These are phyloP conservation scores for Candida sp. DNA, from an alignment of 1,139 yeast genomes.

Conservation along the genomic window DNA sequence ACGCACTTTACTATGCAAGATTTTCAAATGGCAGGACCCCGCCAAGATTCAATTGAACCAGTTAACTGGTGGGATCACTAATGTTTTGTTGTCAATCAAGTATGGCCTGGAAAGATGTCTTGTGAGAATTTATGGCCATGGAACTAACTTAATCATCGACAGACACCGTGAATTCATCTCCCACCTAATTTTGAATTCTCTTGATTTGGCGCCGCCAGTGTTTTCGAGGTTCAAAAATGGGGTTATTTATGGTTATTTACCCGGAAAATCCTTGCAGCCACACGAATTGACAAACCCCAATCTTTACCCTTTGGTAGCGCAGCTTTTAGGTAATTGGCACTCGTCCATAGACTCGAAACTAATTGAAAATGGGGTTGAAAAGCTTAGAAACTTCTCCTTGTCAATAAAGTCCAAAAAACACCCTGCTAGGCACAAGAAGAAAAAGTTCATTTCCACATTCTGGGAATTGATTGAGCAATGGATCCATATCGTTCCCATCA, in stretches of 20 bases:
- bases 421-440: constrained; percentile 14
- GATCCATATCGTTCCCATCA: constrained; percentile 58
- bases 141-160: constrained; percentile 71
- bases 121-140: constrained; percentile 74
- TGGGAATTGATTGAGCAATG: constrained; percentile 64
- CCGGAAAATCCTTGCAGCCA: constrained; percentile 63
- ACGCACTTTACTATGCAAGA: constrained; percentile 26
- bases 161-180: constrained; percentile 75
- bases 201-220: constrained; percentile 66
- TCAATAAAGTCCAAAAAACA: constrained; percentile 5
- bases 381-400: constrained; percentile 33
- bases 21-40: constrained; percentile 30
- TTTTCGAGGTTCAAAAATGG: constrained; percentile 73
- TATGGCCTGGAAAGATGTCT: constrained; percentile 36
- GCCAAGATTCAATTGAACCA: constrained; percentile 26
- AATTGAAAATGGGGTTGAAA: constrained; percentile 51
- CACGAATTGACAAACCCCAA: constrained; percentile 46
- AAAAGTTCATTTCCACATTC: constrained; percentile 39
- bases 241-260: constrained; percentile 65
- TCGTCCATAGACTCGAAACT: constrained; percentile 36
- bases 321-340: constrained; percentile 75
- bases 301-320: constrained; percentile 59
- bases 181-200: constrained; percentile 59
- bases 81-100: constrained; percentile 59
- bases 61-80: constrained; percentile 80